Conservation (phyloP, 2,329 filamentous ascomycete genomes). For the Incumbomyces delicatus region DNA sequence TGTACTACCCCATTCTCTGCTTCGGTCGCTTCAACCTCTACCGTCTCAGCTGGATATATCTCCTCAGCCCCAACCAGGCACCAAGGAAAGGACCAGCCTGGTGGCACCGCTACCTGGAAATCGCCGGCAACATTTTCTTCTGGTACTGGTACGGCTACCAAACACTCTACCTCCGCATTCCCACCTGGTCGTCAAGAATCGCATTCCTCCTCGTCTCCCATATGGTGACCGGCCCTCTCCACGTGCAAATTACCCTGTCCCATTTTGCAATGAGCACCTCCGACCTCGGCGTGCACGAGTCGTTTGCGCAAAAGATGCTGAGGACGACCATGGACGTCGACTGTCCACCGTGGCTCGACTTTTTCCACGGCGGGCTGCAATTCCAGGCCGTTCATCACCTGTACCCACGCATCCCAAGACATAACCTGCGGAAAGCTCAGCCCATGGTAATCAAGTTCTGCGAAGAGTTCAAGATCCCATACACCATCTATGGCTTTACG, state of each 20-base stretch:
- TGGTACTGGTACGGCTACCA: slow-evolving; percentile 80
- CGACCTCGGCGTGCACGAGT: slow-evolving; percentile 71
- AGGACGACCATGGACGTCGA: slow-evolving; percentile 94
- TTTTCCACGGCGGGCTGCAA: slow-evolving; percentile 77
- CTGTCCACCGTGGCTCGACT: slow-evolving; percentile 78
- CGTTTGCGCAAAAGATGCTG: slow-evolving; percentile 81
- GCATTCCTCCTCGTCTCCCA: slow-evolving; percentile 71
- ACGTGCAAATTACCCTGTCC: slow-evolving; percentile 81
- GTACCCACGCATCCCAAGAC: slow-evolving; percentile 70
- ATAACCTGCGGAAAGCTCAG: slow-evolving; percentile 69
- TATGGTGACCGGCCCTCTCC: slow-evolving; percentile 67
- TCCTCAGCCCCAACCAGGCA: slow-evolving; percentile 55
- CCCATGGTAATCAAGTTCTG: slow-evolving; percentile 72
- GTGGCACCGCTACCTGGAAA: slow-evolving; percentile 77
- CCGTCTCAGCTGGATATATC: slow-evolving; percentile 66
- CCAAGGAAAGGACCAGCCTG: slow-evolving; percentile 66
- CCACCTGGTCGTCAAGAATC: slow-evolving; percentile 57
- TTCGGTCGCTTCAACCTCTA: slow-evolving; percentile 86
- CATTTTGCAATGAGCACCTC: slow-evolving; percentile 91
- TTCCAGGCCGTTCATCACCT: slow-evolving; percentile 84
- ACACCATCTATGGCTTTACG: slow-evolving; percentile 75
- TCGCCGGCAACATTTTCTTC: slow-evolving; percentile 67
- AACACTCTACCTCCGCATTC: slow-evolving; percentile 62
- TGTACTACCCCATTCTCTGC: slow-evolving; percentile 72
- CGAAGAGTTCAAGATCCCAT: slow-evolving; percentile 69